These are phyloP conservation scores for Pseudevernia furfuracea DNA, from an alignment of 495 filamentous ascomycete genomes.

Conservation along the genomic window DNA sequence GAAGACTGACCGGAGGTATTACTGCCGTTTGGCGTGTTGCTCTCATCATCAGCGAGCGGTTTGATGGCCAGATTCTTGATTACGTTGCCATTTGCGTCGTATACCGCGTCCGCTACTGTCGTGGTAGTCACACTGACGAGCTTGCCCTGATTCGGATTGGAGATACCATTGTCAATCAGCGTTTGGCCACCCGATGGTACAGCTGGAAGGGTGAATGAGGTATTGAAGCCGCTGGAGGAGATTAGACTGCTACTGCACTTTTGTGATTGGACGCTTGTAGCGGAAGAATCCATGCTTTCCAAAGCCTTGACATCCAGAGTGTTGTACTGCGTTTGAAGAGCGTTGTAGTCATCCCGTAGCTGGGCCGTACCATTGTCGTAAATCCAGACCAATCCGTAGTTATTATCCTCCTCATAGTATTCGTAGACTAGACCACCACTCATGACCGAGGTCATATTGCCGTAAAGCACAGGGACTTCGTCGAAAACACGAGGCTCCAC, in stretches of 20 bases:
- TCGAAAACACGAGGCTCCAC: slow-evolving; percentile 71
- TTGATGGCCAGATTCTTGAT: slow-evolving; percentile 49
- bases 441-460: slow-evolving; percentile 71
- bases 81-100: slow-evolving; percentile 45
- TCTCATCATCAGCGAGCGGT: slow-evolving; percentile 41
- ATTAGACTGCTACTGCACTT: slow-evolving; percentile 58
- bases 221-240: slow-evolving; percentile 53
- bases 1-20: slow-evolving; percentile 26
- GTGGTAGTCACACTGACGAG: slow-evolving; percentile 50
- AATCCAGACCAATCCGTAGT: slow-evolving; percentile 72
- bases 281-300: slow-evolving; percentile 48
- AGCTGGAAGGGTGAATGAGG: slow-evolving; percentile 66
- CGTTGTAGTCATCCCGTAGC: slow-evolving; percentile 65
- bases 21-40: slow-evolving; percentile 46
- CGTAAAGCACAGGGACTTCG: slow-evolving; percentile 75
- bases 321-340: slow-evolving; percentile 63
- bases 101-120: slow-evolving; percentile 45
- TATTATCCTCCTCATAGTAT: slow-evolving; percentile 66
- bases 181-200: slow-evolving; percentile 44
- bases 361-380: slow-evolving; percentile 56
- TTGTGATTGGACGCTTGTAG: slow-evolving; percentile 45
- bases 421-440: slow-evolving; percentile 88
- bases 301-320: slow-evolving; percentile 63
- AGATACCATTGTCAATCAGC: slow-evolving; percentile 47
- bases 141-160: slow-evolving; percentile 47